Conservation (phyloP, 2,329 filamentous ascomycete species). For the Botrytis galanthina region DNA sequence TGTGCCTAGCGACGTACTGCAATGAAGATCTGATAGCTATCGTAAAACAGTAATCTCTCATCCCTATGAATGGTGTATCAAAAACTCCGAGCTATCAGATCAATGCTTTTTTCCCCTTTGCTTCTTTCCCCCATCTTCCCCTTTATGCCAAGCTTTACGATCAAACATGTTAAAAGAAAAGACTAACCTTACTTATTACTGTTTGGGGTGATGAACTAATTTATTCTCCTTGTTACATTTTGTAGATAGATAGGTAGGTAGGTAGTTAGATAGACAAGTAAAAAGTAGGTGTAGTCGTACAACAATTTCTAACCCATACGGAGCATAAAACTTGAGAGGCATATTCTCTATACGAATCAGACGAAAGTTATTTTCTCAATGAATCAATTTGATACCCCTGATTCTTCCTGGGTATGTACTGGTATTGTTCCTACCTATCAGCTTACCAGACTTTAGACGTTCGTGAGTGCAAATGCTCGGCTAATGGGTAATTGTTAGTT, state of each 20-base stretch:
- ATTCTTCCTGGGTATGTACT: not conserved
- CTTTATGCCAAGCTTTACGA: not conserved
- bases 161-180: not conserved
- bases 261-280: not conserved
- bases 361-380: not conserved
- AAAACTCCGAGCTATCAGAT: not conserved
- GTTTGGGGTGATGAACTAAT: not conserved
- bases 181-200: not conserved
- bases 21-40: constrained; percentile 1
- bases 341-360: not conserved
- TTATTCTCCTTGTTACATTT: not conserved
- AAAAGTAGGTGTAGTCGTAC: not conserved
- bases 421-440: not conserved
- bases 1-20: not conserved
- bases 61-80: not conserved
- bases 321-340: not conserved
- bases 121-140: not conserved
- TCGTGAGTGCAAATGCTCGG: not conserved
- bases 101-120: not conserved
- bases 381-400: not conserved
- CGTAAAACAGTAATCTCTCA: not conserved
- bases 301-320: not conserved
- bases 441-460: not conserved
- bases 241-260: not conserved
- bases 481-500: not conserved